Evolutionary conservation across 768 basidiomycete species (phyloP), one percentile per base, ranked within the genome.

Genomic region (Lactarius sanguifluus): DNA sequence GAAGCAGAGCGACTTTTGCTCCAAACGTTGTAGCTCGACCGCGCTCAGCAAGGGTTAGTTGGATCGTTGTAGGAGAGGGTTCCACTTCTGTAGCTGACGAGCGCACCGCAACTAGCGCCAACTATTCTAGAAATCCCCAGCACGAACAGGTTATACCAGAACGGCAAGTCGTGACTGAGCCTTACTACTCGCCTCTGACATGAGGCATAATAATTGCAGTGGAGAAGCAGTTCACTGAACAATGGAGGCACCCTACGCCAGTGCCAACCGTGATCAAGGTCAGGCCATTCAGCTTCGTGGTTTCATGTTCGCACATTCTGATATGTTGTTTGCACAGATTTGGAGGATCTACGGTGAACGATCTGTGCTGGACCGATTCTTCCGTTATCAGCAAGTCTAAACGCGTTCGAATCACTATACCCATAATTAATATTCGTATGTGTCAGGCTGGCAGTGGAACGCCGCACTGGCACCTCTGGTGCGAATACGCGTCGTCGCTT

Each of bases 401-500:
- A 28, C 40, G 16, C 10, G 18, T 47, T n/a, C 15, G 1, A 32
- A 28, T 34, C 18, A 16, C 32, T 1, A 18, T 23, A 54, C 36
- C 0, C 36, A 57, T 16, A 12, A 13, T 25, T 45, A 36, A 57
- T 30, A 41, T 45, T 32, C 45, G 36, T 5, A 28, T 47, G n/a
- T 7, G 10, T 30, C 47, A 72, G 71, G 23, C 69, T 70, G 25
- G 59, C 59, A 18, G 57, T 71, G 18, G 71, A 69, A 54, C 71
- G 69, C 23, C 64, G 57, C 34, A 66, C 41, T 8, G 40, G 50
- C 15, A 1, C 36, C 4, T 1, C 6, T 1, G 58, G 58, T 30
- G 73, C 69, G 20, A 75, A 75, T 34, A 69, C 70, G n/a, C 47
- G 64, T 30, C 71, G 73, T 32, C 71, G 74, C 32, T 75, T 72